These are phyloP conservation scores for Rubia yunnanensis DNA, from an alignment of 257 asterid genomes.

Conservation along the genomic window DNA sequence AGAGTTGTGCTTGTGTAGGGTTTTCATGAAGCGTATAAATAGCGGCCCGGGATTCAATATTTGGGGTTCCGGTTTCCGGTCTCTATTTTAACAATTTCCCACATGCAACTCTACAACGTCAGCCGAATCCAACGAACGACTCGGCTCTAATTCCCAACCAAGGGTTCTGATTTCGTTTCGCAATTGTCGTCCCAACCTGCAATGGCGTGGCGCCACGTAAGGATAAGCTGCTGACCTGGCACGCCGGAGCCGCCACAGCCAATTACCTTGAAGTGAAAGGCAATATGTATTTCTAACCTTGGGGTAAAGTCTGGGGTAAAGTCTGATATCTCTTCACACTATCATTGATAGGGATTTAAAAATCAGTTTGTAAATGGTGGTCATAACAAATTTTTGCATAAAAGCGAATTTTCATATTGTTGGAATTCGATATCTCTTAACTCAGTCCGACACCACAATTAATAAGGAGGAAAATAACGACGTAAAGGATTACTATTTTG, in stretches of 20 bases:
- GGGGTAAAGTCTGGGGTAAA: too few relatives aligned
- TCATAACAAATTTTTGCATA: too few relatives aligned
- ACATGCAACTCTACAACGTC: neutral
- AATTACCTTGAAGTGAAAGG: too few relatives aligned
- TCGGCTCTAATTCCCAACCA: neutral
- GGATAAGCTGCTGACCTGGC: neutral
- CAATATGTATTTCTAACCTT: too few relatives aligned
- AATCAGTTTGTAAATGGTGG: too few relatives aligned
- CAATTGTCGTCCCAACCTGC: neutral
- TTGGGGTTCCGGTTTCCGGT: neutral
- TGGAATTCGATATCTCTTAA: too few relatives aligned
- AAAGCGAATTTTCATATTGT: too few relatives aligned
- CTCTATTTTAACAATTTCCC: neutral
- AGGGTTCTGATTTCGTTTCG: neutral
- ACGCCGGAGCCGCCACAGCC: neutral
- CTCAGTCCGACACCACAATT: too few relatives aligned
- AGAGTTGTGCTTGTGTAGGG: neutral
- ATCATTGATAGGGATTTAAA: too few relatives aligned
- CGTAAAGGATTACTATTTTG: too few relatives aligned
- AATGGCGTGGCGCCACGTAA: constrained; percentile 5
- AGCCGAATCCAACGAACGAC: neutral
- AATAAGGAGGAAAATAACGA: too few relatives aligned
- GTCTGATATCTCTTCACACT: too few relatives aligned
- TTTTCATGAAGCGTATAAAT: neutral
- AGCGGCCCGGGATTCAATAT: neutral